Evolutionary conservation across 208 protist genomes (phyloP).

Genomic region (Leishmania aethiopica): DNA sequence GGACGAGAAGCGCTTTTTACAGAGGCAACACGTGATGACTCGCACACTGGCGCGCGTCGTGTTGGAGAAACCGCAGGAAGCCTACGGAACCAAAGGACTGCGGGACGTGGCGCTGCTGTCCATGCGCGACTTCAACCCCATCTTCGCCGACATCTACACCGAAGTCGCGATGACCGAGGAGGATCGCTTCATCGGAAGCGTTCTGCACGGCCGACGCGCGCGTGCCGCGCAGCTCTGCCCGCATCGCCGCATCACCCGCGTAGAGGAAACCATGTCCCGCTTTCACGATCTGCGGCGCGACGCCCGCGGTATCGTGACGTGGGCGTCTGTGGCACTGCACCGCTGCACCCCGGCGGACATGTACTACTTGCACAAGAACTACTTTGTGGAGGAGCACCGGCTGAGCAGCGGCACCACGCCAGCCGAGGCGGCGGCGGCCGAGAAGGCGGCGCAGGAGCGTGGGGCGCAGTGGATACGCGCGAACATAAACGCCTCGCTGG

Average conservation of each 20-base stretch:
- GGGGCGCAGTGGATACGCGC: conserved; percentile 1
- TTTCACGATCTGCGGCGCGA: conserved; percentile 29
- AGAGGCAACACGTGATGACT: conserved; percentile 17
- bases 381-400: conserved; percentile 5
- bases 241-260: background rate
- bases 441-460: background rate
- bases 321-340: conserved; percentile 18
- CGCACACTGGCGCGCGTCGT: conserved; percentile 12
- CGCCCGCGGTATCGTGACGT: conserved; percentile 17
- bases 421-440: background rate
- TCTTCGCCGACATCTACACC: background rate
- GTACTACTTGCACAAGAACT: conserved; percentile 9
- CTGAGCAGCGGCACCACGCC: background rate
- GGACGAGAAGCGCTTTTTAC: conserved; percentile 15
- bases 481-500: background rate
- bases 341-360: conserved; percentile 16
- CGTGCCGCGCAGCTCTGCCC: conserved; percentile 18
- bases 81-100: background rate
- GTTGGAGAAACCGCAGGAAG: background rate
- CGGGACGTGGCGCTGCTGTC: background rate
- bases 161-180: conserved; percentile 18
- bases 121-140: background rate
- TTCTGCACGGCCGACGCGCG: background rate
- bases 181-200: background rate
- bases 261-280: conserved; percentile 11